Evolutionary conservation across 2,329 filamentous ascomycete species (phyloP).

Genomic region (Ascochyta fabae): DNA sequence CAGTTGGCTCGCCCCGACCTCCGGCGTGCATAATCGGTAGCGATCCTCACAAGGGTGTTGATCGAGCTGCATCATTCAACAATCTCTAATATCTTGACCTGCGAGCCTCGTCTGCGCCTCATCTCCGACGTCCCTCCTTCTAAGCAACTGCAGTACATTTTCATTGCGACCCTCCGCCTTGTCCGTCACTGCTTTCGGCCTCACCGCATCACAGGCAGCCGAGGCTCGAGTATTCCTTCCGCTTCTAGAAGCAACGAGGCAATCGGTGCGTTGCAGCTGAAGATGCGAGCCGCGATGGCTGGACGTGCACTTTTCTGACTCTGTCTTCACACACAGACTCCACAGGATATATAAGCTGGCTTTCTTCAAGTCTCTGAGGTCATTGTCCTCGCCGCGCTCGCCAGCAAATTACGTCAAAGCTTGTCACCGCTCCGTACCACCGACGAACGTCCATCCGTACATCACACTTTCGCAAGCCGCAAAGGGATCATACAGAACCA

Average conservation of each 20-base stretch:
- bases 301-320: slow-evolving; percentile 16
- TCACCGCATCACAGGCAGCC: slow-evolving; percentile 46
- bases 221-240: slow-evolving; percentile 36
- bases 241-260: slow-evolving; percentile 22
- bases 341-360: slow-evolving; percentile 35
- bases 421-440: slow-evolving; percentile 21
- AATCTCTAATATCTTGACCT: slow-evolving; percentile 8
- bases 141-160: slow-evolving; percentile 7
- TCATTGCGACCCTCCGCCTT: slow-evolving; percentile 24
- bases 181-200: slow-evolving; percentile 26
- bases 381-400: slow-evolving; percentile 19
- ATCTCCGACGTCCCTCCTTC: slow-evolving; percentile 9
- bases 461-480: slow-evolving; percentile 4
- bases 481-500: slow-evolving; percentile 35
- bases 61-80: slow-evolving; percentile 16
- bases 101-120: slow-evolving; percentile 4
- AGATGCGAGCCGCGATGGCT: slow-evolving; percentile 32
- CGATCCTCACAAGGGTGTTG: slow-evolving; percentile 13
- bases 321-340: slow-evolving; percentile 15
- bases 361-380: slow-evolving; percentile 21
- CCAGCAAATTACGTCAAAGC: slow-evolving; percentile 28
- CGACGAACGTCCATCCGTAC: slow-evolving; percentile 14
- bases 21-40: slow-evolving; percentile 20
- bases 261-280: slow-evolving; percentile 23
- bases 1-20: slow-evolving; percentile 22